Evolutionary conservation across 1,139 yeast species (phyloP), one percentile per base, ranked within the genome.

Genomic region (Pichia inconspicua): DNA sequence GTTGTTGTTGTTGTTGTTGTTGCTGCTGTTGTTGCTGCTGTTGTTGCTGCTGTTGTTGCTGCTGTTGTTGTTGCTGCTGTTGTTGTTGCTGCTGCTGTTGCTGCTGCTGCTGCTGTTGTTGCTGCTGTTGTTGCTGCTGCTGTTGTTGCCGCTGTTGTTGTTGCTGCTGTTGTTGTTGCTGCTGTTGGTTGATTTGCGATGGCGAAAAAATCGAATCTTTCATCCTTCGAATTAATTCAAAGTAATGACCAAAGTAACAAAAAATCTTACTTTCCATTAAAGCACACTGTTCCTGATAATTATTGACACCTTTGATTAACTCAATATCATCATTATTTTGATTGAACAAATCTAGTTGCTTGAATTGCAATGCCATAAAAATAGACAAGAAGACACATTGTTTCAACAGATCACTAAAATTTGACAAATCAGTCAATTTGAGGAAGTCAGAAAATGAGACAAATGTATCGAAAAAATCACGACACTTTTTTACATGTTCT

Each of bases 331-430:
- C 49, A 25, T 41, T 36, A 7, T 43, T 15, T 15, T 40, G 46
- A 28, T 37, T 39, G 28, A 48, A 45, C 11, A 50, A 38, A 25
- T 30, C 38, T 6, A 50, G 15, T 31, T 48, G 45, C 22, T 44
- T 48, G 27, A 50, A 50, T 22, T 50, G 45, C 35, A 50, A 25
- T n/a, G 43, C 25, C 43, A 48, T 45, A 34, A 48, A 50, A n/a
- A 46, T 14, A 4, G 35, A 39, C 25, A 46, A 39, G 17, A 50
- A 40, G 2, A 17, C 25, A 19, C 46, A 43, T 32, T 48, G 49
- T 32, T 46, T 48, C 3, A 50, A 19, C 7, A 44, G 17, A 42
- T 50, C 53, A 25, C 41, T 45, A 25, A 40, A 28, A 35, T 39
- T 34, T 5, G 41, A 22, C 4, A 44, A 15, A 17, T 47, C 43